Percentiles rank a stretch among this genome's conserved stretches.
Evolutionary conservation across 768 basidiomycete genomes (phyloP).

Genomic region (Daedaleopsis sinensis): DNA sequence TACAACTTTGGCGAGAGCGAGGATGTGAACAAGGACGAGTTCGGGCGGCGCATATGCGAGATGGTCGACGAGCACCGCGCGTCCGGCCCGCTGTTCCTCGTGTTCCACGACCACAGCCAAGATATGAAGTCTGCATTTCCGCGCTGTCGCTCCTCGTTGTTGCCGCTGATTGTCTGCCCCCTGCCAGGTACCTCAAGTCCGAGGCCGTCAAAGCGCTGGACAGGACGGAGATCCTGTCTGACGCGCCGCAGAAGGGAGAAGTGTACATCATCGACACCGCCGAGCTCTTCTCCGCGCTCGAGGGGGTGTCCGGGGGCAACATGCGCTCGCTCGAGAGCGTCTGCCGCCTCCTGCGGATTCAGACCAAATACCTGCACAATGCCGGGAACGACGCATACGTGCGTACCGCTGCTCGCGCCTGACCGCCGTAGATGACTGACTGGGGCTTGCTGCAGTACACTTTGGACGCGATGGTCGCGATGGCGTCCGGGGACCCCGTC

Average conservation of each 20-base stretch:
- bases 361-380: constrained; percentile 67
- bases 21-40: constrained; percentile 48
- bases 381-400: constrained; percentile 89
- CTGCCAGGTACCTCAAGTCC: constrained; percentile 54
- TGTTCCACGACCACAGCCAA: constrained; percentile 79
- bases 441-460: constrained; percentile 57
- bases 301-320: constrained; percentile 58
- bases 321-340: constrained; percentile 60
- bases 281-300: constrained; percentile 73
- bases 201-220: constrained; percentile 54
- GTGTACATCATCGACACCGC: constrained; percentile 74
- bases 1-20: constrained; percentile 71
- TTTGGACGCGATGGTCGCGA: constrained; percentile 60
- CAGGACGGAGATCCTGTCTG: constrained; percentile 59
- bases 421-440: background rate
- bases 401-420: constrained; percentile 26
- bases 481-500: constrained; percentile 75
- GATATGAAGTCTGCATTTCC: constrained; percentile 67
- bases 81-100: constrained; percentile 68
- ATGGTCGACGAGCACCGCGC: constrained; percentile 44
- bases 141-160: background rate
- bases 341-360: constrained; percentile 64
- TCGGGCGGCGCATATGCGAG: constrained; percentile 54
- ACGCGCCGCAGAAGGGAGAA: constrained; percentile 50
- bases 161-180: background rate